These are phyloP conservation scores for Dovyalis caffra DNA, from an alignment of 345 rosid genomes.

Conservation along the genomic window DNA sequence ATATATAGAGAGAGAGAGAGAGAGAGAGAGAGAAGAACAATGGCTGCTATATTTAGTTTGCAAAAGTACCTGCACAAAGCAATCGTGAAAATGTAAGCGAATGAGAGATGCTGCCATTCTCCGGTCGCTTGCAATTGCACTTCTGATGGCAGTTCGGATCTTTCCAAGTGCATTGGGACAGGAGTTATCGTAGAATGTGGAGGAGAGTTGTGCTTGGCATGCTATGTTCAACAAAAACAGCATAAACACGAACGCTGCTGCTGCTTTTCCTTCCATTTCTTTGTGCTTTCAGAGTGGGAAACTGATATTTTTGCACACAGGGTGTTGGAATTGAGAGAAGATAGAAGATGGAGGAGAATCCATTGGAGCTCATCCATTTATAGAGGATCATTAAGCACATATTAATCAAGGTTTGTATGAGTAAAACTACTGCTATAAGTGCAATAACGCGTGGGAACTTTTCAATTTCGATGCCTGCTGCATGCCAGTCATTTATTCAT, in stretches of 20 bases:
- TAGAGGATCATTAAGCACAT: neutral
- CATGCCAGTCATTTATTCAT: too few species aligned
- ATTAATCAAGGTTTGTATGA: too few species aligned
- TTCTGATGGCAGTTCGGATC: constrained; percentile 9
- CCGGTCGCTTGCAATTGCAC: constrained; percentile 5
- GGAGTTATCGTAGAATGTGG: constrained; percentile 1
- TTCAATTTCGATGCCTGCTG: too few species aligned
- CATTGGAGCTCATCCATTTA: neutral
- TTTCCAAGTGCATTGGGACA: constrained; percentile 20
- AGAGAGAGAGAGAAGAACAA: neutral
- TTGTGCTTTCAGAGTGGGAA: too few species aligned
- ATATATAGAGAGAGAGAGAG: too few species aligned
- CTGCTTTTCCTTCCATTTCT: neutral
- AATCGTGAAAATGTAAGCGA: constrained; percentile 20
- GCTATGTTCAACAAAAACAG: neutral
- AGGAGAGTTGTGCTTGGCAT: constrained; percentile 7
- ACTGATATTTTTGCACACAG: too few species aligned
- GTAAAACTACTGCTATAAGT: too few species aligned
- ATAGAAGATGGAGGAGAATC: neutral
- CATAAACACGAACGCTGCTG: neutral
- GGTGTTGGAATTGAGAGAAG: neutral
- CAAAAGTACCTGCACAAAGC: constrained; percentile 16
- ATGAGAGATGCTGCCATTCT: constrained; percentile 21
- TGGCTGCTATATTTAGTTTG: neutral
- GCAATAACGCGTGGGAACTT: too few species aligned